Evolutionary conservation across 768 basidiomycete species (phyloP).

Genomic region (Leccinum aurantiacum): DNA sequence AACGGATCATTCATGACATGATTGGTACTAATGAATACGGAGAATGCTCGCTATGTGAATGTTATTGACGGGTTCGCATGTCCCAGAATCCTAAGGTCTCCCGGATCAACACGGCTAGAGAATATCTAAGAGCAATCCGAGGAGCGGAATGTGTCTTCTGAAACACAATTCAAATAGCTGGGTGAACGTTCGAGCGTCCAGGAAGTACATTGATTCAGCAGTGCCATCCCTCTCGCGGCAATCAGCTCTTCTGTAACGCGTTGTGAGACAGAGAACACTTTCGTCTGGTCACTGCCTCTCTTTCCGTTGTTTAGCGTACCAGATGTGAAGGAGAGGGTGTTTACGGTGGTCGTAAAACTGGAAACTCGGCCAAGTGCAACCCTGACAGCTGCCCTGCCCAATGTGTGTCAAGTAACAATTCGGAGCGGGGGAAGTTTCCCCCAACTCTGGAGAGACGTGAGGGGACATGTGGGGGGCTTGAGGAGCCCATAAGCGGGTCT

Average conservation of each 20-base stretch:
- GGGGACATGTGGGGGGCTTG: not conserved
- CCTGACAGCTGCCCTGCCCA: not conserved
- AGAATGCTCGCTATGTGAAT: not conserved
- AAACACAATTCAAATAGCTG: conserved; percentile 13
- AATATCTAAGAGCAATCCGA: not conserved
- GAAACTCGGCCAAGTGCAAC: not conserved
- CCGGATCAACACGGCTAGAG: conserved; percentile 10
- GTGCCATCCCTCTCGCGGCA: not conserved
- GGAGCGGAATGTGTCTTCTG: conserved; percentile 4
- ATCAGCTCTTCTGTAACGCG: not conserved
- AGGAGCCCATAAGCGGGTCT: not conserved
- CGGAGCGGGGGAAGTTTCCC: not conserved
- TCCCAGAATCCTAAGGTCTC: not conserved
- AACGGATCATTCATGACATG: not conserved
- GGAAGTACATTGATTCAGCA: not conserved
- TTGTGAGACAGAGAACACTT: conserved; percentile 5
- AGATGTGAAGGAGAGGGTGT: not conserved
- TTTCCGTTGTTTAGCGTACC: conserved; percentile 2
- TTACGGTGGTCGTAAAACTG: conserved; percentile 10
- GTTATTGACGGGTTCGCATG: conserved; percentile 1
- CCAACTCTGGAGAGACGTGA: too few species aligned
- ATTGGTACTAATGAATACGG: not conserved
- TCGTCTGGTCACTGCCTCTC: conserved; percentile 2
- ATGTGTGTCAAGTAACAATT: conserved; percentile 1
- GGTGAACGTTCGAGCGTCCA: not conserved